Base-by-base conservation (phyloP, 345 rosid genomes). In the Citropsis articulata region DNA sequence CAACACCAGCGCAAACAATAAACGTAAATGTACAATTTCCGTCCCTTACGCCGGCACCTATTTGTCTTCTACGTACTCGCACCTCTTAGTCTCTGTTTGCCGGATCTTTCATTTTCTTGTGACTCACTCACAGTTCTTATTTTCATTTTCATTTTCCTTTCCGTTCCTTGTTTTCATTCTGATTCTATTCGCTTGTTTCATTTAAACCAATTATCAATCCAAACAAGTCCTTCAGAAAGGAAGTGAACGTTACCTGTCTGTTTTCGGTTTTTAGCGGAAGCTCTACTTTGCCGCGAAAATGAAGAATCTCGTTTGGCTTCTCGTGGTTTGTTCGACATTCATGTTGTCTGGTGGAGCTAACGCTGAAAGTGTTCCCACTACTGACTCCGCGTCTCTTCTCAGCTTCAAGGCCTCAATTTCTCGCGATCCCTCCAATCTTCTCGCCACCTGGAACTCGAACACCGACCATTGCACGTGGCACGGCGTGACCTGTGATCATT, bases 401-500 rank as follows among this genome's bases (percentile, higher is more conserved):
- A 33, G 71, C 75, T 81, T 91, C 82, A 91, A 86, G 82, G 55
- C 36, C 64, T 83, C 92, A 9, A 73, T 88, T 24, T 73, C 85
- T 74, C 61, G 61, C 31, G 89, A 87, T 75, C 86, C 88, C 42
- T 77, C 78, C 13, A 73, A 84, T 71, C 80, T 81, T 73, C 84
- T 91, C 62, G 78, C 86, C 66, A 31, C 25, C 77, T 91, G 94
- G 94, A 81, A 76, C 79, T 69, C 67, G 16, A 72, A 79, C 18
- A 45, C 71, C 1, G 67, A 59, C 77, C 75, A 80, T 82, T 91
- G 92, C 77, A 33, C 79, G 24, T 91, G 94, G 94, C 45, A 36
- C 65, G 92, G 90, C 25, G 83, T 91, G 74, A 81, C 81, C 50
- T 91, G 94, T 66, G 81, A 81, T 55, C 31, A 35, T 2, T 60